Base-by-base conservation (phyloP, 2,329 filamentous ascomycete genomes). In the Exserohilum turcica region DNA sequence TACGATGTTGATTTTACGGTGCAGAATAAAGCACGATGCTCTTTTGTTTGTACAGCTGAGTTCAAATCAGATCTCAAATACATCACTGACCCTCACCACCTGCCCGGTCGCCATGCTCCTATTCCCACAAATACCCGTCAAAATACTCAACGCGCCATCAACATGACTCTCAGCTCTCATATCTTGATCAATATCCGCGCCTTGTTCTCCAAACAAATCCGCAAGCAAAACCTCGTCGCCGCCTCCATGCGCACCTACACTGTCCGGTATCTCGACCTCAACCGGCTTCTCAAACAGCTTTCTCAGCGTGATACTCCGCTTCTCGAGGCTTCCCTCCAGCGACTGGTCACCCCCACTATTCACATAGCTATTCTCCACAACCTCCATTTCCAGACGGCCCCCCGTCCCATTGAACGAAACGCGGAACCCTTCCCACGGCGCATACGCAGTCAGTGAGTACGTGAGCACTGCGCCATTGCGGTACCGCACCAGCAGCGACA, bases 391-490 rank as follows among this genome's bases (percentile, higher is more conserved):
- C 2, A 87, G 66, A 0, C 84, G 74, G 0, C 85, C 84, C 4
- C 79, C 79, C 0, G 80, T 86, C 3, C 84, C 83, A 61, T 84
- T 85, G 66, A 85, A 84, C 53, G 73, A 80, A 10, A 83, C 81
- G 0, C 82, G 76, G 70, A 84, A 84, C 0, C 83, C 83, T 56
- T 86, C 83, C 83, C 83, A 86, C 0, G 85, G 85, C 3, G 84
- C 82, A 52, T 86, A 87, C 0, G 84, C 84, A 1, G 80, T 83
- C 9, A 84, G 72, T 18, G 77, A 84, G 62, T 86, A 87, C 0
- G 84, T 85, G 66, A 86, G 71, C 21, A 83, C 79, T 0, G 82
- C 83, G 2, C 83, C 81, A 45, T 78, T 83, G 15, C 76, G 74
- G 63, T 87, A 87, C 44, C 79, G 75, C 18, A 86, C 81, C 39